Evolutionary conservation across 2,329 filamentous ascomycete species (phyloP), one percentile per base, ranked within the genome.

Genomic region (Parascedosporium putredinis): DNA sequence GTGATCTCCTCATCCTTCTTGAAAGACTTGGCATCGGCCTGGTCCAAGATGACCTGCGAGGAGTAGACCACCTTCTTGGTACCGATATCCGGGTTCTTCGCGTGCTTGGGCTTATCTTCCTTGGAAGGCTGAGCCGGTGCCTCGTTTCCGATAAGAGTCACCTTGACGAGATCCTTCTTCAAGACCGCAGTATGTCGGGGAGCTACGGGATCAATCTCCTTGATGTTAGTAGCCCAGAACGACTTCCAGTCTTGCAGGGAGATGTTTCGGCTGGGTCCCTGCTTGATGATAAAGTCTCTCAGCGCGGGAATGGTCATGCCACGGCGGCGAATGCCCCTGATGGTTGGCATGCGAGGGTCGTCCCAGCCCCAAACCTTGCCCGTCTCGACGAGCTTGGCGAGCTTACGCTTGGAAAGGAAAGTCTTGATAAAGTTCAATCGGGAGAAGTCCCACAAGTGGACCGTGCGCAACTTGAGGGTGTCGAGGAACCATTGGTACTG

Each of bases 1-100:
- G 91, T 96, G 59, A 97, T 87, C 67, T 96, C 90, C 71, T 97
- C 91, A 61, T 84, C 83, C 53, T 84, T 75, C 58, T 81, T 84
- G 69, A 96, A 94, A 23, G 77, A 78, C 64, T 84, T 83, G 54
- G 84, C 88, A 59, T 97, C 91, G 43, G 76, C 85, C 67, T 96
- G 91, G 63, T 96, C 91, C 48, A 97, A 71, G 53, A 93, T 72
- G 56, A 96, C 73, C 54, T 82, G 76, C 51, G 78, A 76, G 62
- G 85, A 86, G 65, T 84, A 94, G 23, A 80, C 75, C 4, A 95
- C 87, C 69, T 88, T 86, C 77, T 96, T 96, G 58, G 73, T 83
- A 53, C 91, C 91, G 5, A 96, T 74, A 2, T 83, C 79, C 42
- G 83, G 75, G 71, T 96, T 95, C 78, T 97, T 97, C 60, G 80